Base-by-base conservation (phyloP, 176 grass and related monocot genomes). In the Carex parvula region DNA sequence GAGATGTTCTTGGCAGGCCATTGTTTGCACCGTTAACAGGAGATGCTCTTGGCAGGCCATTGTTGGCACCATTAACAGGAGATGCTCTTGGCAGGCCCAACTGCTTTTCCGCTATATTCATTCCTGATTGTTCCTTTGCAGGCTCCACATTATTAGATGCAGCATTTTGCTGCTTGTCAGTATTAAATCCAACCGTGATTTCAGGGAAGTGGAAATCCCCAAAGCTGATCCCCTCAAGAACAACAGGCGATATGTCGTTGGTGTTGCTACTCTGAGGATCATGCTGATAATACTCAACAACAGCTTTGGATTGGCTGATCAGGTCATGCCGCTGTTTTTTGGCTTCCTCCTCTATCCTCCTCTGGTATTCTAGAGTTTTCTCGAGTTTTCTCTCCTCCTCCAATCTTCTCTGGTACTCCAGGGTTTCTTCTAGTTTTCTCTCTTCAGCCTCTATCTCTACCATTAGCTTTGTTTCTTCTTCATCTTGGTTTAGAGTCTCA, bases 301-400 rank as follows among this genome's bases (percentile, higher is more conserved):
- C 61, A 85, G 63, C 87, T 81, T 80, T 88, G 63, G 48, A 87
- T 85, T 97, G 90, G 81, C 87, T 83, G 52, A 88, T 85, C 12
- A 91, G 87, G 64, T 89, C 90, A 57, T 91, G 90, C 66, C 81
- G 41, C 42, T 44, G 64, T 55, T 93, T 72, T 74, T 95, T 99
- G 87, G 93, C 81, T 79, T 93, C 90, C 61, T 95, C 96, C 84
- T 99, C 96, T 63, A 95, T 88, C 72, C 81, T 46, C 75, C 88
- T 88, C 88, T 99, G 96, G 26, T 92, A 90, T 85, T 95, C 88
- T 70, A 99, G 87, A 57, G 89, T 99, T 88, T 92, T 89, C 87
- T 94, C 96, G 56, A 99, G 85, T 65, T 95, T 99, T 84, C 88
- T 94, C 89, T 92, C 90, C 63, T 95, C 96, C 83, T 99, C 96